Evolutionary conservation across 2,329 filamentous ascomycete species (phyloP), one percentile per base, ranked within the genome.

Genomic region (Beauveria caledonica): DNA sequence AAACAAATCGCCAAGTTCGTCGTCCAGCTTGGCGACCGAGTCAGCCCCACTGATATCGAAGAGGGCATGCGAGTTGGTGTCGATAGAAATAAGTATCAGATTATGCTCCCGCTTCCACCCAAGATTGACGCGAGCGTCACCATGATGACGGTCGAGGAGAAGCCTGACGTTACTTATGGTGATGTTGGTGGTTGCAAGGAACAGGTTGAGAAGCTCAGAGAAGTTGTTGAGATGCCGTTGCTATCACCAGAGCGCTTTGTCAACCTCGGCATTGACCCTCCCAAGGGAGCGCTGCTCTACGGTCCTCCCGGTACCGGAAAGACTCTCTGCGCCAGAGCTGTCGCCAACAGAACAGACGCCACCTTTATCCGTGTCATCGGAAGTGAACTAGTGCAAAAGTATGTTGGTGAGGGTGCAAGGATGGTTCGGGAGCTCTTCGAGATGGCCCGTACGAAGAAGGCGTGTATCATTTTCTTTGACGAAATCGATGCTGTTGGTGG

Each of bases 91-190:
- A 99, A 99, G 81, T 99, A 99, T 77, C 94, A 99, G 78, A 99
- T 99, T 70, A 86, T 99, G 75, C 83, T 99, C 52, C 94, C 94
- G 40, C 79, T 99, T 59, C 94, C 94, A 48, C 94, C 94, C 40
- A 99, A 97, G 83, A 99, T 99, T 78, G 94, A 99, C 71, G 93
- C 94, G 58, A 96, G 90, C 68, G 94, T 99, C 66, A 99, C 94
- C 44, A 99, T 99, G 94, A 99, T 99, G 94, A 97, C 94, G 55
- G 94, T 99, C 65, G 94, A 99, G 80, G 94, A 99, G 79, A 99
- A 99, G 81, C 94, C 94, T 17, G 94, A 99, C 74, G 94, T 99
- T 63, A 99, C 94, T 64, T 99, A 99, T 69, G 94, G 94, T 68
- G 94, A 99, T 79, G 93, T 99, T 45, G 94, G 94, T 77, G 94